Evolutionary conservation across 2,329 filamentous ascomycete species (phyloP), one percentile per base, ranked within the genome.

Genomic region (Lomentospora prolificans): DNA sequence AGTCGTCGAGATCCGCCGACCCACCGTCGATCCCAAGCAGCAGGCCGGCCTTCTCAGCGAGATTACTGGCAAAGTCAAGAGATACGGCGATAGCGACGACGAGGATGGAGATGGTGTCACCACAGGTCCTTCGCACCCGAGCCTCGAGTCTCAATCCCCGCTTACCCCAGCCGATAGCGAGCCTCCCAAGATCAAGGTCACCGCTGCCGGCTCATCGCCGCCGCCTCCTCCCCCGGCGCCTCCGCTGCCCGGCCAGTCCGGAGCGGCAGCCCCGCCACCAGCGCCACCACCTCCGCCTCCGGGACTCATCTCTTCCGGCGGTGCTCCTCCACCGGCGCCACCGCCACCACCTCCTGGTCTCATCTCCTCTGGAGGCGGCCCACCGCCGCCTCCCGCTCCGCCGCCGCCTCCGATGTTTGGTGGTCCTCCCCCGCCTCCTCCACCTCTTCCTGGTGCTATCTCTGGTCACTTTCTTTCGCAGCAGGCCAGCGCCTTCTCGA

Each of bases 401-500:
- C 69, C 70, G 0, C 68, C 70, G 3, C 68, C 70, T 0, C 73
- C 73, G 3, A 67, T 67, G 51, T 71, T 72, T 59, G 66, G 67
- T 58, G 66, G 68, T 30, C 70, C 72, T 1, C 74, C 77, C 4
- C 80, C 80, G 3, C 80, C 82, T 10, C 83, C 84, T 1, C 80
- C 82, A 22, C 84, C 85, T 2, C 78, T 85, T 65, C 85, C 86
- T 59, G 85, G 84, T 50, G 78, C 82, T 55, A 82, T 86, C 60
- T 84, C 86, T 56, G 89, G 89, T 6, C 85, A 89, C 60, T 96
- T 87, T 73, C 72, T 96, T 59, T 79, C 84, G 51, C 81, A 85
- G 60, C 76, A 82, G 61, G 76, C 79, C 12, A 33, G 30, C 30
- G 75, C 76, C 57, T 79, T 81, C 58, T 72, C 75, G 19, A 67